These are phyloP conservation scores for Diplocarpon mali DNA, from an alignment of 2,329 filamentous ascomycete genomes.

Conservation along the genomic window DNA sequence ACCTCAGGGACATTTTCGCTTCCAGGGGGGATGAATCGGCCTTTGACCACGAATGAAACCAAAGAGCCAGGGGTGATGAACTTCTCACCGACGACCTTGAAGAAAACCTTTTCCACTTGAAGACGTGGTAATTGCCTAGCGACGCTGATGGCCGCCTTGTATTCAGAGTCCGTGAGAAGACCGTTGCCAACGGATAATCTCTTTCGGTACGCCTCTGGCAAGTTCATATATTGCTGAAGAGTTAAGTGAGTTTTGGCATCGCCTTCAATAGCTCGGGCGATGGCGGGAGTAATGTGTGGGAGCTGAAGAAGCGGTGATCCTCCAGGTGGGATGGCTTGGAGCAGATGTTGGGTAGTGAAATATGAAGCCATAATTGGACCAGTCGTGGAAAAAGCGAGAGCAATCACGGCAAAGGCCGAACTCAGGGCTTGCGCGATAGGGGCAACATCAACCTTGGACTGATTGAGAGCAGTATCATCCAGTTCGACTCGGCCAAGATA, in stretches of 20 bases:
- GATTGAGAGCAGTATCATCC: conserved; percentile 64
- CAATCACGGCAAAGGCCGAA: conserved; percentile 76
- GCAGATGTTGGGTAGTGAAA: conserved; percentile 70
- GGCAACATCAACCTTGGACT: conserved; percentile 80
- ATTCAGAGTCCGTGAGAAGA: conserved; percentile 66
- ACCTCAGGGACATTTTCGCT: conserved; percentile 63
- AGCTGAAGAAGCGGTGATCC: conserved; percentile 85
- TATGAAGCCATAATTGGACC: conserved; percentile 73
- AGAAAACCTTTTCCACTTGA: conserved; percentile 84
- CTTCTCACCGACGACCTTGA: conserved; percentile 94
- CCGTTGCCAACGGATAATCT: conserved; percentile 57
- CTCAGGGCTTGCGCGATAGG: conserved; percentile 78
- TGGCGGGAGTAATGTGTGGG: conserved; percentile 65
- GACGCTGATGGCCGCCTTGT: conserved; percentile 62
- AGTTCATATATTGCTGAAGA: conserved; percentile 80
- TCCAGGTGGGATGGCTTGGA: conserved; percentile 78
- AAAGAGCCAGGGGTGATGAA: conserved; percentile 86
- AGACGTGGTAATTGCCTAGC: conserved; percentile 77
- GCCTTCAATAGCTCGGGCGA: conserved; percentile 59
- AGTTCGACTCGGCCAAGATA: conserved; percentile 85
- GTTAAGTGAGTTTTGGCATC: conserved; percentile 64
- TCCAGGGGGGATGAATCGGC: conserved; percentile 83
- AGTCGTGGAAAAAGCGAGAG: conserved; percentile 78
- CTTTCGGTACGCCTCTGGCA: conserved; percentile 64
- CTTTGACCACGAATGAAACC: conserved; percentile 91